Base-by-base conservation (phyloP, 1,139 yeast species). In the Pichia sp. region DNA sequence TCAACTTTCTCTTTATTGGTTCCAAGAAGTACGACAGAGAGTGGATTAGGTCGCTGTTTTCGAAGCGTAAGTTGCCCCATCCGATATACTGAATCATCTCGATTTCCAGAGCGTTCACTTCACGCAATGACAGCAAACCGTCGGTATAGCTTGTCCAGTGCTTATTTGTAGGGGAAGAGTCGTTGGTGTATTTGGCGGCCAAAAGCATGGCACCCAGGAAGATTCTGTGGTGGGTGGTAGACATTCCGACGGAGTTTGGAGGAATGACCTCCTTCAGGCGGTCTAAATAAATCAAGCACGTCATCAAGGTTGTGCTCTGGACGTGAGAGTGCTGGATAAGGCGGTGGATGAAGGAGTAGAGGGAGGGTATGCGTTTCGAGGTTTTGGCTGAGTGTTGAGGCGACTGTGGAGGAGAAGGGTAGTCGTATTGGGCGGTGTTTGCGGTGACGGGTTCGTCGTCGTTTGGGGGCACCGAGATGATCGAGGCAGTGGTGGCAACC, bases 61-160 rank as follows among this genome's bases (percentile, higher is more conserved):
- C 74, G 55, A 93, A 82, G 48, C 79, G 75, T 53, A 92, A 74
- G 45, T 65, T 60, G 65, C 89, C 84, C 98, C 98, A 93, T 63
- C 88, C 85, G 57, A 93, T 78, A 61, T 90, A 82, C 50, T 80
- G 81, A 54, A 92, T 81, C 62, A 93, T 76, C 72, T 93, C 98
- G 62, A 90, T 78, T 73, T 93, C 99, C 67, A 95, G 89, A 67
- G 90, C 82, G 71, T 93, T 93, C 56, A 93, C 92, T 67, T 93
- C 98, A 32, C 78, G 78, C 50, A 87, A 74, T 29, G 83, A 70
- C 61, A 93, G 79, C 55, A 93, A 75, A 1, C 97, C 97, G 68
- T 85, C 83, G 13, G 98, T 90, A 74, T 90, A 92, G 58, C 81
- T 79, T 15, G 96, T 86, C 99, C 99, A 93, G 75, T 92, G 97